Base-by-base conservation (phyloP, 768 basidiomycete species). In the Hygrophorus russula region DNA sequence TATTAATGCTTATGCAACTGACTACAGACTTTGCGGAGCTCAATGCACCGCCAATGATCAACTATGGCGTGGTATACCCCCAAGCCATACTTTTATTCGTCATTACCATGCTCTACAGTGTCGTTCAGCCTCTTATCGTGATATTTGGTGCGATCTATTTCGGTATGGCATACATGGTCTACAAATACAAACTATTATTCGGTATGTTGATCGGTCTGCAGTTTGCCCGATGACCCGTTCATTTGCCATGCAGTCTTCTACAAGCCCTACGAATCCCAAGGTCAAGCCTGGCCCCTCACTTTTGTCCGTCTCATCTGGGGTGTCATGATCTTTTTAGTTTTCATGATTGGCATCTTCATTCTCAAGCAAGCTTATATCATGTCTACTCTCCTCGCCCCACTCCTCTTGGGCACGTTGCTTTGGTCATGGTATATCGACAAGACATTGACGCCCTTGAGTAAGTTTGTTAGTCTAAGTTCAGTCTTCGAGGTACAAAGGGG, bases 211-310 rank as follows among this genome's bases (percentile, higher is more conserved):
- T 18, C 19, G 11, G 14, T 40, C 39, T 29, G 35, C 27, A 27
- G 5, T 38, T n/a, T 12, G 18, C 10, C 30, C 34, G 7, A 39
- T 38, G 10, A 3, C 42, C 37, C 47, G 46, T 38, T 37, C 14
- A 13, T 34, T 29, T 11, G 24, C 18, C 42, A 1, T 33, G 1
- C 55, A 96, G 92, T 97, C 14, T 98, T 94, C 68, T 96, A 96
- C 68, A 97, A 97, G 56, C 94, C 96, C 0, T 98, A 97, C 61
- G 93, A 97, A 63, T 90, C 87, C 2, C 86, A 85, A 52, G 96
- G 96, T 2, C 92, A 97, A 65, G 96, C 93, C 1, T 98, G 96
- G 94, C 90, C 91, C 0, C 79, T 97, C 51, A 93, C 96, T 0
- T 97, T 93, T 59, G 74, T 80, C 19, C 85, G 94, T 5, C 76